Conservation (phyloP, 1,284 basidiomycete genomes). For the Cutaneotrichosporon cavernicola region DNA sequence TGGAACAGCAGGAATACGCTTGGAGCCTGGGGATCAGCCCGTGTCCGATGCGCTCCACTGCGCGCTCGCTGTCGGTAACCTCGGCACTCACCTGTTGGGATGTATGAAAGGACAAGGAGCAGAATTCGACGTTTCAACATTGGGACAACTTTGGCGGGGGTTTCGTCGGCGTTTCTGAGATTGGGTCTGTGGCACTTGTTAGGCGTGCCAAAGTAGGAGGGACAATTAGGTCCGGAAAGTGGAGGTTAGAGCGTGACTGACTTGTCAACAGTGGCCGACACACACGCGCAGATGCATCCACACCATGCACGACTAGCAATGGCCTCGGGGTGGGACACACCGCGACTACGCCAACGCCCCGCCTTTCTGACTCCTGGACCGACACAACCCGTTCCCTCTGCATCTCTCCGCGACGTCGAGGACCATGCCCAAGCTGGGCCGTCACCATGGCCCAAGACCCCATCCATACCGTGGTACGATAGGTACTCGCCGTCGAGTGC, state of each 20-base stretch:
- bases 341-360: background rate
- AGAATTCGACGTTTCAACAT: background rate
- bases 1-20: constrained; percentile 51
- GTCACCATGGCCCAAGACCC: background rate
- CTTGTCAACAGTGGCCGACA: background rate
- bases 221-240: background rate
- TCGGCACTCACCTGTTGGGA: constrained; percentile 7
- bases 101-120: constrained; percentile 2
- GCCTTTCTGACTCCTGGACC: background rate
- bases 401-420: background rate
- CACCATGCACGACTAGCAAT: background rate
- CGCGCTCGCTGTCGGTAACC: background rate
- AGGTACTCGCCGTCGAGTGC: background rate
- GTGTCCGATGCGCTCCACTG: background rate
- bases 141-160: background rate
- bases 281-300: background rate
- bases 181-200: background rate
- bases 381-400: background rate
- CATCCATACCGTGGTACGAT: background rate
- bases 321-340: background rate
- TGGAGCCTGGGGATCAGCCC: constrained; percentile 26
- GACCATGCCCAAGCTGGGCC: background rate
- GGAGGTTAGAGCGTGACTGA: constrained; percentile 5
- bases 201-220: background rate
- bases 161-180: background rate